phyloP scores from a whole-genome alignment of 129 eudicot species.

The Logfia minima region DNA sequence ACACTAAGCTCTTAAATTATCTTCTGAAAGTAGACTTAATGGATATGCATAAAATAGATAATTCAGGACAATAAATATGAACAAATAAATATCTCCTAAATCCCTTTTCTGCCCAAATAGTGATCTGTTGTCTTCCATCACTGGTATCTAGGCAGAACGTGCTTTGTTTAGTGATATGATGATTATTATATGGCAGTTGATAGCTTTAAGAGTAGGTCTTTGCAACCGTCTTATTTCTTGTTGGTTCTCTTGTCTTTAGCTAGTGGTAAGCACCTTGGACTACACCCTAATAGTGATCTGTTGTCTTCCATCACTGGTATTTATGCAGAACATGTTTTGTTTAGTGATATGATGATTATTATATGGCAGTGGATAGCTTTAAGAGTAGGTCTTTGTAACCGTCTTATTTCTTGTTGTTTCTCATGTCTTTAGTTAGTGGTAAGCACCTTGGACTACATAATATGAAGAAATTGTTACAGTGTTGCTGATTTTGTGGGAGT shows the following conservation, averaged over 20 bases:
- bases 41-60: neutral
- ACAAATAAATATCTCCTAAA: neutral
- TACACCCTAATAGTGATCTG: no score
- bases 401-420: no score
- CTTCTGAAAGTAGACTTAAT: neutral
- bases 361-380: neutral
- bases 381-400: neutral
- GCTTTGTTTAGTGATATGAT: neutral
- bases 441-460: neutral
- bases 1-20: neutral
- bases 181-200: neutral
- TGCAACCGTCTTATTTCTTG: neutral
- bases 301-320: neutral
- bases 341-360: neutral
- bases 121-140: neutral
- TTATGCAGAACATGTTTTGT: neutral
- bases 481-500: neutral
- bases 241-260: neutral
- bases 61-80: neutral
- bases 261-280: neutral
- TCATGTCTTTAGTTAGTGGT: neutral
- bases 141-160: neutral
- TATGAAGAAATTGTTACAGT: neutral
- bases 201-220: neutral
- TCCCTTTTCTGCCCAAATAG: neutral